Evolutionary conservation across 2,329 filamentous ascomycete species (phyloP).

Genomic region (Paecilomyces sp.): DNA sequence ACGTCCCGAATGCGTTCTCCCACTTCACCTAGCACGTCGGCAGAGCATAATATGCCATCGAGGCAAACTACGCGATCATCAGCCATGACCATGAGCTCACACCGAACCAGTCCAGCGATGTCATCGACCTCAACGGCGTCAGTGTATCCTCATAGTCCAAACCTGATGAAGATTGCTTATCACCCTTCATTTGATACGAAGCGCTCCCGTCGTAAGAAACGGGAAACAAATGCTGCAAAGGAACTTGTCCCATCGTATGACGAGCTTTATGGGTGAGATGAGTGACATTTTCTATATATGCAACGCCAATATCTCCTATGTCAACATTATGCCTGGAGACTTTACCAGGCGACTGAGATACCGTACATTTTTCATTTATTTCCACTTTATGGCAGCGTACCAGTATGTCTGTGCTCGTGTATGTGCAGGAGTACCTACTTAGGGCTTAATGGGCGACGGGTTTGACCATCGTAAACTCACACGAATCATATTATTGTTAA

Average conservation of each 20-base stretch:
- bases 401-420: neutral
- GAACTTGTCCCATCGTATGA: slow-evolving; percentile 33
- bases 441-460: neutral
- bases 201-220: slow-evolving; percentile 12
- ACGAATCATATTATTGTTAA: neutral
- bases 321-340: too few relatives aligned
- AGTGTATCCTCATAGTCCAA: neutral
- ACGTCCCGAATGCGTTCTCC: neutral
- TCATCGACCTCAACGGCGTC: neutral
- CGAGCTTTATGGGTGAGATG: slow-evolving; percentile 28
- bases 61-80: neutral
- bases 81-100: neutral
- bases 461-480: neutral
- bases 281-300: too few relatives aligned
- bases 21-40: neutral
- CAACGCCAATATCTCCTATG: too few relatives aligned
- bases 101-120: neutral
- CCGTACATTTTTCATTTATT: neutral
- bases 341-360: neutral
- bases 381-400: neutral
- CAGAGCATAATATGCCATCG: neutral
- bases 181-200: slow-evolving; percentile 12
- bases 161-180: slow-evolving; percentile 7
- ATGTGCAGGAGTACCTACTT: neutral
- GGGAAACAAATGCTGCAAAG: slow-evolving; percentile 13